phyloP scores from a whole-genome alignment of 495 filamentous ascomycete species.

The Aspergillus sclerotiicarbonarius region DNA sequence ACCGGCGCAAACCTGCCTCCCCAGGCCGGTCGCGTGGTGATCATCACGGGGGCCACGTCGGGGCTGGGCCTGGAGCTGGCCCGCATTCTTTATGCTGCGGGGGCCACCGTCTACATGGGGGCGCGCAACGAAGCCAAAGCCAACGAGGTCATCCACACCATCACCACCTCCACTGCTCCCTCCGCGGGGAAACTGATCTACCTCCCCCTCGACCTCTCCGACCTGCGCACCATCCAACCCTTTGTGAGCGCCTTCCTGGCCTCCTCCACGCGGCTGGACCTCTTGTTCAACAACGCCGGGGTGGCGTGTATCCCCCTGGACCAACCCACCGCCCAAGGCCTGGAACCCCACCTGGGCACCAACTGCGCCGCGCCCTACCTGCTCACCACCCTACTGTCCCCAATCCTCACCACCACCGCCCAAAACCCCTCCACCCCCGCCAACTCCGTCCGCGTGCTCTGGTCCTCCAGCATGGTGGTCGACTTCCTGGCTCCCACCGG shows the following conservation, averaged over 20 bases:
- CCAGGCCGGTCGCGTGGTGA: background rate
- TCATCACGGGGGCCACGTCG: background rate
- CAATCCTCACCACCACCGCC: conserved; percentile 36
- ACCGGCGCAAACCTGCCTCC: background rate
- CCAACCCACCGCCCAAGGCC: conserved; percentile 53
- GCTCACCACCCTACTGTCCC: conserved; percentile 57
- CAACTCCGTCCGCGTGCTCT: conserved; percentile 8
- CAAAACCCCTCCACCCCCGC: background rate
- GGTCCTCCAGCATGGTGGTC: conserved; percentile 10
- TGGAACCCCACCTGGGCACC: conserved; percentile 64
- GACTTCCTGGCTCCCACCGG: background rate
- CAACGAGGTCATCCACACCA: background rate
- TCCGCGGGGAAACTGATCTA: background rate
- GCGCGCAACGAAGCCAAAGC: background rate
- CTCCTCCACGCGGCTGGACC: conserved; percentile 38
- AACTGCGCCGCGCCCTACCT: conserved; percentile 68
- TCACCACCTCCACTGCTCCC: background rate
- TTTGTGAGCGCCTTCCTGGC: background rate
- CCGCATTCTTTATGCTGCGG: background rate
- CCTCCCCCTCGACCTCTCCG: background rate
- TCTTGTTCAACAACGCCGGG: conserved; percentile 67
- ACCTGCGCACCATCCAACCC: background rate
- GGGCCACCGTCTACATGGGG: background rate
- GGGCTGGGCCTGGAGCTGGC: conserved; percentile 1
- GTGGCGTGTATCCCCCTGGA: conserved; percentile 53